Evolutionary conservation across 1,284 basidiomycete genomes (phyloP).

Genomic region (Apiotrichum mycotoxinovorans): DNA sequence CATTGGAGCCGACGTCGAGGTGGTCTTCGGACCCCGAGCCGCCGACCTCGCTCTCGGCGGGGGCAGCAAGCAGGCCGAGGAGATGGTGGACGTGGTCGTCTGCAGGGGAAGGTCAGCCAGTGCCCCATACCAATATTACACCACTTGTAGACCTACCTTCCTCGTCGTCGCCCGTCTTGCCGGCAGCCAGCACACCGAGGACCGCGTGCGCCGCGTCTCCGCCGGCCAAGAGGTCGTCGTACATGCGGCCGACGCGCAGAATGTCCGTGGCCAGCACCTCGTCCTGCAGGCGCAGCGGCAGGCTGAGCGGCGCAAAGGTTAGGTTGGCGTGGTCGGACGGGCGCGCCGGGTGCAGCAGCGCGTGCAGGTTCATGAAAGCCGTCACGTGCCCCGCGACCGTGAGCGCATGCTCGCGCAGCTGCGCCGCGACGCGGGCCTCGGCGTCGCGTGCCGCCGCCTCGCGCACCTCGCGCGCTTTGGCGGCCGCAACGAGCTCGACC

Average conservation of each 20-base stretch:
- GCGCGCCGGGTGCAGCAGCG: slow-evolving; percentile 54
- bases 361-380: slow-evolving; percentile 63
- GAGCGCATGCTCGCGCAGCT: slow-evolving; percentile 17
- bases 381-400: slow-evolving; percentile 58
- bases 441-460: slow-evolving; percentile 23
- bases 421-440: slow-evolving; percentile 5
- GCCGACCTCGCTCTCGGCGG: slow-evolving; percentile 10
- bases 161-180: slow-evolving; percentile 35
- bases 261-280: slow-evolving; percentile 45
- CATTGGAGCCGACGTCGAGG: slow-evolving; percentile 2
- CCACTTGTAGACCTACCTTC: slow-evolving; percentile 30
- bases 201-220: slow-evolving; percentile 29
- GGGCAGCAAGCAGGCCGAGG: slow-evolving; percentile 25
- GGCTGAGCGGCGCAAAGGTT: slow-evolving; percentile 48
- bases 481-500: slow-evolving; percentile 31
- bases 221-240: slow-evolving; percentile 35
- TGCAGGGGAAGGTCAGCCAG: slow-evolving; percentile 15
- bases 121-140: not conserved
- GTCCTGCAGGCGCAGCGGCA: slow-evolving; percentile 43
- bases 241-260: slow-evolving; percentile 39
- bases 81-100: slow-evolving; percentile 41
- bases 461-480: slow-evolving; percentile 24
- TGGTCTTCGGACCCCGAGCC: slow-evolving; percentile 1
- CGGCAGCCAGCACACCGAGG: slow-evolving; percentile 23
- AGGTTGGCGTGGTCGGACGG: slow-evolving; percentile 37